Evolutionary conservation across 2,329 filamentous ascomycete species (phyloP).

Genomic region (Cladosporium colombiae): DNA sequence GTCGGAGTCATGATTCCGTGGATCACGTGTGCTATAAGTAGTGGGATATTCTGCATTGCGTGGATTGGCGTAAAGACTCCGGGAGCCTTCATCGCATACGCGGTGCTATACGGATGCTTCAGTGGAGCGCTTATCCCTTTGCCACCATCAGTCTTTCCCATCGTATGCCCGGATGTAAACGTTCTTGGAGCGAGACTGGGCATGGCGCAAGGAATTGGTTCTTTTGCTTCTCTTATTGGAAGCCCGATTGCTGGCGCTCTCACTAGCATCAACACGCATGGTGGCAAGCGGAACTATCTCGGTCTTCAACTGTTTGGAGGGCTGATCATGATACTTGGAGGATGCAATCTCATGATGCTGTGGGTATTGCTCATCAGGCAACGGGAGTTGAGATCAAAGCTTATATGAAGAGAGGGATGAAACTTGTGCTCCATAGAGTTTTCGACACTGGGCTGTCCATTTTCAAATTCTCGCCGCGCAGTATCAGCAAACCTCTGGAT

Average conservation of each 20-base stretch:
- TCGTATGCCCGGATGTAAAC: constrained; percentile 48
- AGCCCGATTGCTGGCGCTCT: constrained; percentile 50
- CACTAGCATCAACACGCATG: constrained; percentile 20
- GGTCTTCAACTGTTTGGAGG: constrained; percentile 36
- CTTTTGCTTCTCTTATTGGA: constrained; percentile 46
- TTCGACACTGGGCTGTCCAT: not conserved
- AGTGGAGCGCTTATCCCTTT: constrained; percentile 48
- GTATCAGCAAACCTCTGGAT: not conserved
- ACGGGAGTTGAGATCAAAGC: constrained; percentile 27
- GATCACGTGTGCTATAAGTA: constrained; percentile 49
- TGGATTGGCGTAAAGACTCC: constrained; percentile 55
- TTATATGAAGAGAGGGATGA: constrained; percentile 18
- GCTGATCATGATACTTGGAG: constrained; percentile 33
- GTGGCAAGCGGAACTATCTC: constrained; percentile 28
- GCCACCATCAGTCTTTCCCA: constrained; percentile 46
- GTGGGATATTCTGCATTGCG: constrained; percentile 53
- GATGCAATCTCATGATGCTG: constrained; percentile 28
- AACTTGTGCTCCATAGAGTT: not conserved
- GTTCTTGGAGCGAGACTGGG: constrained; percentile 50
- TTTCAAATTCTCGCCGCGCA: not conserved
- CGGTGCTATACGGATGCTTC: constrained; percentile 48
- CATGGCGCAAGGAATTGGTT: constrained; percentile 49
- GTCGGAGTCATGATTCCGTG: constrained; percentile 57
- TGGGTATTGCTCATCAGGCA: constrained; percentile 32
- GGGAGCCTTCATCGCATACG: constrained; percentile 44